Evolutionary conservation across 768 basidiomycete species (phyloP), one percentile per base, ranked within the genome.

Genomic region (Naematelia encephala): DNA sequence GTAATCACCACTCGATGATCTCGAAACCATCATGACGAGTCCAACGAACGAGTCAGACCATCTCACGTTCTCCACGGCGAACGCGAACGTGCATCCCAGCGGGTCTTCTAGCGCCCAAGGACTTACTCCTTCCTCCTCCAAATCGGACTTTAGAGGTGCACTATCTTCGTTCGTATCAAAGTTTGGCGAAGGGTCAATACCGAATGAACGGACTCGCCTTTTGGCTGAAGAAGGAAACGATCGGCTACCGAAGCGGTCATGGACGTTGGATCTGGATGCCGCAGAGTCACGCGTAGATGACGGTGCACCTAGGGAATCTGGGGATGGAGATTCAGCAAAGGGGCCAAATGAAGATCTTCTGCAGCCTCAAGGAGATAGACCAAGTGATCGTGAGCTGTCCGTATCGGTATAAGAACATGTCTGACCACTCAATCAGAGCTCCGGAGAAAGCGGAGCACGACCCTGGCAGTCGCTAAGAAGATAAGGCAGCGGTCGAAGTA

Each of bases 401-500:
- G 8, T 16, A 16, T 8, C 8, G 8, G 34, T 16, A 39, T 8
- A 8, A 16, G 8, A 39, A 39, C 8, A 16, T 39, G 16, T 39
- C 34, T 39, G 16, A 39, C 34, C 8, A 39, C 34, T 34, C 14
- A 11, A 8, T 16, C 39, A 59, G 47, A 14, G 4, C 26, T 46
- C 21, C 23, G 44, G 45, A 54, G 54, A 55, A 56, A 49, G 30
- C 56, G 39, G 14, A 29, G 21, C 12, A 57, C 21, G 26, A 63
- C 62, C 11, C 19, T 60, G 11, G 62, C 52, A 28, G 51, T 69
- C 48, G 69, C 68, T n/a, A 60, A 57, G 49, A 73, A 64, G 56
- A 58, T 77, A 21, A 66, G 64, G 52, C 76, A 74, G 55, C 47
- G 76, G 48, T 70, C 72, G 22, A 72, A 72, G 39, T 77, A 77